A percentile compares a stretch with the other conserved stretches of the same genome.
Evolutionary conservation across 176 grass and related monocot species (phyloP).

Genomic region (Eleusine coracana): DNA sequence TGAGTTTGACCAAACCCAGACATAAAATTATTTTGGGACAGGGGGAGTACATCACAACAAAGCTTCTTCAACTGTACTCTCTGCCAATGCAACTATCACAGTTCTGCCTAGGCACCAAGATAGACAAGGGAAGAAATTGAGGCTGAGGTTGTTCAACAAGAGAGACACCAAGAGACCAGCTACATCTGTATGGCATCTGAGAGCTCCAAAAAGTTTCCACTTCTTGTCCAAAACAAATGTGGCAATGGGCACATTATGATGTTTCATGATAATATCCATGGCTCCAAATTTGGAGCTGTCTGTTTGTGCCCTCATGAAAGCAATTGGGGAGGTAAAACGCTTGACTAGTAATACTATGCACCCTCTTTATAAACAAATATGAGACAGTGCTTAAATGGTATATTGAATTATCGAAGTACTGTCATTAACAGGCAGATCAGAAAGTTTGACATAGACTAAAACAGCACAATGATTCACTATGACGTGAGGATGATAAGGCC

Average conservation of each 20-base stretch:
- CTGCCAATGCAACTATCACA: neutral
- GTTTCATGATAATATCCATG: neutral
- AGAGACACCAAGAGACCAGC: neutral
- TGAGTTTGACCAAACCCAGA: too few species aligned
- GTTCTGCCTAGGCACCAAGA: neutral
- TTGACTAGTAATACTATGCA: neutral
- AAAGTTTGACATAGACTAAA: constrained; percentile 1
- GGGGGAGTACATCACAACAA: neutral
- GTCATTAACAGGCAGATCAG: neutral
- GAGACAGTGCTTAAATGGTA: neutral
- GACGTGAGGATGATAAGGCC: constrained; percentile 2
- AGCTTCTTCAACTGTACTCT: neutral
- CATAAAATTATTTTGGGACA: too few species aligned
- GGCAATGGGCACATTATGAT: neutral
- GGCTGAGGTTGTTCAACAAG: neutral
- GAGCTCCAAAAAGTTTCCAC: neutral
- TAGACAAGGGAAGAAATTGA: neutral
- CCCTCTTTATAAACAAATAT: constrained; percentile 16
- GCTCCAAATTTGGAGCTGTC: neutral
- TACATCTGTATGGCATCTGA: neutral
- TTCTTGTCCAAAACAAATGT: neutral
- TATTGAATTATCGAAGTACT: constrained; percentile 14
- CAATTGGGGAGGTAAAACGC: neutral
- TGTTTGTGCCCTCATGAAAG: constrained; percentile 17
- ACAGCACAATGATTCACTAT: constrained; percentile 8